These are phyloP conservation scores for Diversispora eburnea DNA, from an alignment of 192 early-diverging fungal genomes.

Conservation along the genomic window DNA sequence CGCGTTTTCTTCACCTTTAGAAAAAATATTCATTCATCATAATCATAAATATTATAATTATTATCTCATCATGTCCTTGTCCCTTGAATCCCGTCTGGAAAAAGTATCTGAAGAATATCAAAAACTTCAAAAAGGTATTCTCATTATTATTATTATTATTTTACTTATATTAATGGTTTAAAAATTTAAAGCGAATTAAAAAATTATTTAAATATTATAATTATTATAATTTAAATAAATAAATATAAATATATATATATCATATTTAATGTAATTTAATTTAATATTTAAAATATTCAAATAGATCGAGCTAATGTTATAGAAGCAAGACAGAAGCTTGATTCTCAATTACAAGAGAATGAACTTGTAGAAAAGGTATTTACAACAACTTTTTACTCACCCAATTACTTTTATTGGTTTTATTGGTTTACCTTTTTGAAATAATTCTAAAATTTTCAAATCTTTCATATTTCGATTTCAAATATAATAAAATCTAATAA, in stretches of 20 bases:
- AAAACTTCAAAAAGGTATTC: conserved; percentile 25
- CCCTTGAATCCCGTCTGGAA: conserved; percentile 6
- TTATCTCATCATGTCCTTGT: neutral
- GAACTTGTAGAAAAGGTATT: conserved; percentile 82
- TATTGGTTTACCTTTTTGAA: neutral
- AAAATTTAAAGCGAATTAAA: too few species aligned
- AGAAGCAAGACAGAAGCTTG: conserved; percentile 72
- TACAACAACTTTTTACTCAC: neutral
- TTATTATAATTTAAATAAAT: too few species aligned
- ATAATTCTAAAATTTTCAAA: too few species aligned
- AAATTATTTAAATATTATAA: too few species aligned
- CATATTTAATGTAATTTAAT: too few species aligned
- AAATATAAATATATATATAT: too few species aligned
- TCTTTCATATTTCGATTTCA: too few species aligned
- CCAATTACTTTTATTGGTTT: neutral
- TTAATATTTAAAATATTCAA: neutral
- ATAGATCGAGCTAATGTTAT: conserved; percentile 76
- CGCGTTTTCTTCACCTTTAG: too few species aligned
- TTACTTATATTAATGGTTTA: too few species aligned
- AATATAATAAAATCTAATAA: too few species aligned
- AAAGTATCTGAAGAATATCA: conserved; percentile 1
- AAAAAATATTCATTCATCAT: neutral
- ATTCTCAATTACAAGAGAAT: conserved; percentile 97
- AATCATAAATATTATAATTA: neutral
- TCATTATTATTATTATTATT: neutral